Percentiles rank a stretch among this genome's conserved stretches.
Evolutionary conservation across 441 rosid genomes (phyloP).

Genomic region (Gossypium schwendimanii): DNA sequence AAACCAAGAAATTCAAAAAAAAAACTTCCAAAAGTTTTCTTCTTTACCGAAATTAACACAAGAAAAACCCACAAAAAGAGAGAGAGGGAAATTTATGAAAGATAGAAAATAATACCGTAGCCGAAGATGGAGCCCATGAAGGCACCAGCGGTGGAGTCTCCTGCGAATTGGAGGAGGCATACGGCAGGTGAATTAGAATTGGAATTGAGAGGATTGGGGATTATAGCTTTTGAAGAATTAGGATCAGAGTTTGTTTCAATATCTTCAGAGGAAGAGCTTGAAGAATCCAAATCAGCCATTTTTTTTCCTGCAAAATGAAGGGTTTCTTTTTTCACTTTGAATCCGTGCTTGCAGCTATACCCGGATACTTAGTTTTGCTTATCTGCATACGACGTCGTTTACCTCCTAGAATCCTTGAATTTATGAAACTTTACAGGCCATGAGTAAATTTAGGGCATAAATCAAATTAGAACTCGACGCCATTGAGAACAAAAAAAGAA

Average conservation of each 20-base stretch:
- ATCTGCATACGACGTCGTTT: not conserved
- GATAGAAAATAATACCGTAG: conserved; percentile 31
- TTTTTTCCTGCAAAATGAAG: not conserved
- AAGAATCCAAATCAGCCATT: conserved; percentile 46
- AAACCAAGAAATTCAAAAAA: not conserved
- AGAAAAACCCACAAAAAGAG: not conserved
- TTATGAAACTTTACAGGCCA: too few species aligned
- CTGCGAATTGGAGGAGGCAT: conserved; percentile 63
- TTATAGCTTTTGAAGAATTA: conserved; percentile 33
- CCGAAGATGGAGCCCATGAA: conserved; percentile 83
- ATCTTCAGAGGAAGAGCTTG: conserved; percentile 32
- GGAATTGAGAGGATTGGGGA: conserved; percentile 23
- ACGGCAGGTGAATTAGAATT: conserved; percentile 34
- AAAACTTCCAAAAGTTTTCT: not conserved
- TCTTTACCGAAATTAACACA: not conserved
- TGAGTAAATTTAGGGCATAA: too few species aligned
- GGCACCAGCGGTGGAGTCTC: conserved; percentile 75
- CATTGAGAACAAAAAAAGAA: too few species aligned
- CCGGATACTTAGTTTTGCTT: not conserved
- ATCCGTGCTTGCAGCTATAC: too few species aligned
- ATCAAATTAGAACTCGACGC: too few species aligned
- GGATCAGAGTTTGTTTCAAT: conserved; percentile 12
- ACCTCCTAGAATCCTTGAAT: too few species aligned
- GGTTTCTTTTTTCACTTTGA: too few species aligned
- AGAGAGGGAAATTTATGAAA: not conserved